A percentile compares a stretch with the other conserved stretches of the same genome.
Evolutionary conservation across 768 basidiomycete species (phyloP).

Genomic region (Omphalotus guepiniiformis): DNA sequence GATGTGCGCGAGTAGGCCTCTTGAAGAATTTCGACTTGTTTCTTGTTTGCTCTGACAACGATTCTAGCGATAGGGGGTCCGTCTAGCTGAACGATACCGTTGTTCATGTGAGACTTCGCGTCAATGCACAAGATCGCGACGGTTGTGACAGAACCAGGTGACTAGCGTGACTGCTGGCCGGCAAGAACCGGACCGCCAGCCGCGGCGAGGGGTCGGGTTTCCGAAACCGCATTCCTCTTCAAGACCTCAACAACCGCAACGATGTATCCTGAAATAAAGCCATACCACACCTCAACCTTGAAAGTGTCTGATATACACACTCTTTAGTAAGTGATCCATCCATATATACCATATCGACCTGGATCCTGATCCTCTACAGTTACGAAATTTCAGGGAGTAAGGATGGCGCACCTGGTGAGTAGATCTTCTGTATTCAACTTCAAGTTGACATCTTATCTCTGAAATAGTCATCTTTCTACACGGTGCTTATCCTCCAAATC

Average conservation of each 20-base stretch:
- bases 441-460: neutral
- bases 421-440: neutral
- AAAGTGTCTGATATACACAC: constrained; percentile 74
- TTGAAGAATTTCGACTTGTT: too few species aligned
- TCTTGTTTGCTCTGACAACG: too few species aligned
- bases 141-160: neutral
- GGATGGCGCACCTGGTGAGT: constrained; percentile 66
- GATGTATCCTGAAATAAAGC: constrained; percentile 70
- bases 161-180: neutral
- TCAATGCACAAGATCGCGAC: neutral
- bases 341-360: neutral
- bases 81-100: neutral
- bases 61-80: neutral
- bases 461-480: constrained; percentile 72
- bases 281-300: constrained; percentile 59
- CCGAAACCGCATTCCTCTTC: neutral
- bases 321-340: constrained; percentile 50
- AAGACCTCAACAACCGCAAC: neutral
- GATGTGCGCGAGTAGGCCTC: too few species aligned
- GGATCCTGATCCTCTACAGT: constrained; percentile 33
- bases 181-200: neutral
- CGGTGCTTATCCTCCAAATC: constrained; percentile 34
- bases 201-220: neutral
- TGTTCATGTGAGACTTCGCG: neutral
- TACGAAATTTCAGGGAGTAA: constrained; percentile 81